Evolutionary conservation across 768 basidiomycete genomes (phyloP).

Genomic region (Lentinula lateritia): DNA sequence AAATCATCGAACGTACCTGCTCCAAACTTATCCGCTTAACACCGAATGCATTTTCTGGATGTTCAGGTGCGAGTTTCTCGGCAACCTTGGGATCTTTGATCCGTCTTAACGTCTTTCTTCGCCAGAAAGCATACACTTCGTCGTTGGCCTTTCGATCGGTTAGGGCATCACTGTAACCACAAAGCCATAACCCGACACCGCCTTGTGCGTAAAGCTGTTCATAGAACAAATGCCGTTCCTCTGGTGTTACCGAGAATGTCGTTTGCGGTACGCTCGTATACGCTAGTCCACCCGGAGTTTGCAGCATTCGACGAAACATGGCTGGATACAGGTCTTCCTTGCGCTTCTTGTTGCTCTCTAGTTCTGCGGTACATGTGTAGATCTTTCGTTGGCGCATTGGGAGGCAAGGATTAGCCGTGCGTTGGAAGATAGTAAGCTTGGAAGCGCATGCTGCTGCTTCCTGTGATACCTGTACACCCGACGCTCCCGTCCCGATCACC

Average conservation of each 20-base stretch:
- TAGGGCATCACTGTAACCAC: neutral
- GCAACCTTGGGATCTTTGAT: conserved; percentile 8
- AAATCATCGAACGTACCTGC: neutral
- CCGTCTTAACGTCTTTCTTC: conserved; percentile 7
- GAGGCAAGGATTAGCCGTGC: conserved; percentile 6
- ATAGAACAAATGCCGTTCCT: conserved; percentile 1
- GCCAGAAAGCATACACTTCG: conserved; percentile 11
- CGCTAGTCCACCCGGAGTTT: conserved; percentile 1
- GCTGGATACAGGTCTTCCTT: conserved; percentile 5
- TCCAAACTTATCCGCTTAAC: conserved; percentile 11
- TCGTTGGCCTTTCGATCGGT: conserved; percentile 4
- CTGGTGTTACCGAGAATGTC: neutral
- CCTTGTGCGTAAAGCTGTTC: conserved; percentile 1
- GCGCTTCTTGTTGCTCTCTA: neutral
- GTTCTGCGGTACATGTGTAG: neutral
- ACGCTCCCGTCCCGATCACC: conserved; percentile 7
- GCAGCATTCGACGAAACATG: conserved; percentile 1
- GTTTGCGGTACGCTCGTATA: neutral
- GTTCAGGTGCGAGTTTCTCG: conserved; percentile 10
- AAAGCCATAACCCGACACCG: conserved; percentile 2
- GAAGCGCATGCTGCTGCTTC: conserved; percentile 3
- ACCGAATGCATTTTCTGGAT: conserved; percentile 8
- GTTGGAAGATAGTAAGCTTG: conserved; percentile 6
- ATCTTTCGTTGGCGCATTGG: conserved; percentile 6
- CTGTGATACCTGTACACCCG: conserved; percentile 5